A percentile compares a stretch with the other conserved stretches of the same genome.
Evolutionary conservation across 495 filamentous ascomycete genomes (phyloP).

Genomic region (Penicillium coprophilum): DNA sequence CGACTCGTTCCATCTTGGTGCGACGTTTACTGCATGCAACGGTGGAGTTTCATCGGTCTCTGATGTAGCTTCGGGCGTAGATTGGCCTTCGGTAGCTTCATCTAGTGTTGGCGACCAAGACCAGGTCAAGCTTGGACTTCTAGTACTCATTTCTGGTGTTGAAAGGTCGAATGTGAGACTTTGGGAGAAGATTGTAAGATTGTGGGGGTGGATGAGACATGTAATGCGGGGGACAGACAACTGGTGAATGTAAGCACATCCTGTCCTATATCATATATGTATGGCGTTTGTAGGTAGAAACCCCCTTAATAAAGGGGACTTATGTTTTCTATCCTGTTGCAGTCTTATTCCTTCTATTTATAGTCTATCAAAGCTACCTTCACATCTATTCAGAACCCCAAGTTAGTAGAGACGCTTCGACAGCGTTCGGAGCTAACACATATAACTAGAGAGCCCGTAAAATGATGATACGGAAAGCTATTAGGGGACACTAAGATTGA

Average conservation of each 20-base stretch:
- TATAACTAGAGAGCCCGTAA: not conserved
- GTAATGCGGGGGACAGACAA: not conserved
- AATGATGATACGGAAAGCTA: not conserved
- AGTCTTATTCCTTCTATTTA: not conserved
- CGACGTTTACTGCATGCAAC: conserved; percentile 20
- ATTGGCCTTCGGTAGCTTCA: not conserved
- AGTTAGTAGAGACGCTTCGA: not conserved
- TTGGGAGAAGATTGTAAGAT: no score
- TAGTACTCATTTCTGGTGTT: not conserved
- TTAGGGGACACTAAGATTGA: not conserved
- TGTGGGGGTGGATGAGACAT: not conserved
- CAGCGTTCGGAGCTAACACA: not conserved
- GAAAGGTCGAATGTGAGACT: not conserved
- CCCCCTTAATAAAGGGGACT: not conserved
- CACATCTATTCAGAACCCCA: not conserved
- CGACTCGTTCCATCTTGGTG: conserved; percentile 27
- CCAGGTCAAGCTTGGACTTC: not conserved
- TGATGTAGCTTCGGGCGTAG: not conserved
- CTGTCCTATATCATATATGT: not conserved
- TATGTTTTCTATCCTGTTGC: not conserved
- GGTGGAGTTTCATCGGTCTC: conserved; percentile 13
- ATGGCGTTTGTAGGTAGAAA: not conserved
- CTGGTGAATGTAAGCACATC: conserved; percentile 3
- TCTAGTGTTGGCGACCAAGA: not conserved
- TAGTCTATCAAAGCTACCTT: not conserved